Percentiles rank a stretch among this genome's conserved stretches.
These are phyloP conservation scores for Pestalotiopsis sp. DNA, from an alignment of 2,329 filamentous ascomycete species.

Conservation along the genomic window DNA sequence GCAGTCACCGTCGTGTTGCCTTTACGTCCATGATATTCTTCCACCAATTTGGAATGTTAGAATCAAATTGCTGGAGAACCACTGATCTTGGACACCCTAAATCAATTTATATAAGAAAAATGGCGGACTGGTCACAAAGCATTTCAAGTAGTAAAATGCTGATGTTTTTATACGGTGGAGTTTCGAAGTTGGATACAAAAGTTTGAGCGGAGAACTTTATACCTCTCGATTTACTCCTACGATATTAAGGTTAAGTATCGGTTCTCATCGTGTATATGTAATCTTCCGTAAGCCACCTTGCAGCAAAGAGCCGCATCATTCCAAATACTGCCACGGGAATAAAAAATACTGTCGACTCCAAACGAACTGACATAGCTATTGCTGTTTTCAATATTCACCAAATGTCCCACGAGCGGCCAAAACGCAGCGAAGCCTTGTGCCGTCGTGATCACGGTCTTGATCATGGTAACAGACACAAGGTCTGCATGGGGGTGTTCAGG, in stretches of 20 bases:
- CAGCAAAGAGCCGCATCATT: background rate
- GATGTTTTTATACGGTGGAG: too few relatives aligned
- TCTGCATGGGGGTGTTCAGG: slow-evolving; percentile 1
- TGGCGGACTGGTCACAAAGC: too few relatives aligned
- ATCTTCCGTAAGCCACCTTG: slow-evolving; percentile 10
- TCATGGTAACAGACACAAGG: slow-evolving; percentile 5
- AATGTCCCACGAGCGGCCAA: background rate
- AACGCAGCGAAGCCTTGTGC: slow-evolving; percentile 8
- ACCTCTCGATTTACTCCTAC: too few relatives aligned
- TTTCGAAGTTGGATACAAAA: too few relatives aligned
- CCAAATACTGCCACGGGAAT: slow-evolving; percentile 2
- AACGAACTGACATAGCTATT: background rate
- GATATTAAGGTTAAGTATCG: background rate
- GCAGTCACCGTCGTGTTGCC: too few relatives aligned
- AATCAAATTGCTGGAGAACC: too few relatives aligned
- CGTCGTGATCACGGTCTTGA: slow-evolving; percentile 16
- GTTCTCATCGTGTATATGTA: background rate
- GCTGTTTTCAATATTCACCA: background rate
- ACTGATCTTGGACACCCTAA: too few relatives aligned
- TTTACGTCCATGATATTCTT: too few relatives aligned
- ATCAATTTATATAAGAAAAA: too few relatives aligned
- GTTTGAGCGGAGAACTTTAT: too few relatives aligned
- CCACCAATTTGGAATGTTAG: too few relatives aligned
- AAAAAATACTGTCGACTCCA: slow-evolving; percentile 11
- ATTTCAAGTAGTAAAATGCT: too few relatives aligned